Evolutionary conservation across 2,329 filamentous ascomycete species (phyloP).

Genomic region (Cadophora sp.): DNA sequence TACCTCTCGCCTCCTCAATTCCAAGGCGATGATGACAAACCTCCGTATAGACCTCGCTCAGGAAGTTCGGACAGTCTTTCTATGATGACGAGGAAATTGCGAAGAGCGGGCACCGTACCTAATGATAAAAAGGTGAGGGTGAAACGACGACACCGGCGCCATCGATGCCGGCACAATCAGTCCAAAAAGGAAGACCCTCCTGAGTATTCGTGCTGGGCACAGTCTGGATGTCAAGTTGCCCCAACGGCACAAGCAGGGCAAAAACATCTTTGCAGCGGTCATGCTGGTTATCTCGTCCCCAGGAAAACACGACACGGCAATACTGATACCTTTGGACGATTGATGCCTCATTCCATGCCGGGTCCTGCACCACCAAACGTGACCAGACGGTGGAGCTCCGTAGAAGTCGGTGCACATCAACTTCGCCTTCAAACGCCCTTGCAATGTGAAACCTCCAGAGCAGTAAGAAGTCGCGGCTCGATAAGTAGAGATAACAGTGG

Average conservation of each 20-base stretch:
- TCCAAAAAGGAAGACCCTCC: constrained; percentile 14
- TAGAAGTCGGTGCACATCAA: constrained; percentile 33
- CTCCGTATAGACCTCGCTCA: constrained; percentile 32
- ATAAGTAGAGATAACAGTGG: neutral
- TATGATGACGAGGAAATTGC: constrained; percentile 26
- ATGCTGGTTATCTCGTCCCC: constrained; percentile 15
- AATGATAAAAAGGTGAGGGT: constrained; percentile 8
- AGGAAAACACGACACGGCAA: constrained; percentile 8
- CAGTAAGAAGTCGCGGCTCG: neutral
- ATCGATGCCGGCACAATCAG: constrained; percentile 19
- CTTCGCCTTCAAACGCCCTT: constrained; percentile 6
- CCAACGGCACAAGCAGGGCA: constrained; percentile 28
- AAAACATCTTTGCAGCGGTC: constrained; percentile 18
- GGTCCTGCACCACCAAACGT: constrained; percentile 19
- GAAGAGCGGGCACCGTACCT: constrained; percentile 28
- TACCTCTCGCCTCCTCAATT: constrained; percentile 24
- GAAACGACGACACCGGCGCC: neutral
- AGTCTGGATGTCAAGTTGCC: constrained; percentile 25
- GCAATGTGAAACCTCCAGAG: neutral
- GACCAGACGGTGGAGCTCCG: constrained; percentile 39
- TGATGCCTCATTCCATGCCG: constrained; percentile 15
- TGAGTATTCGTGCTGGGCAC: constrained; percentile 16
- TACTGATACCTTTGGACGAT: constrained; percentile 14
- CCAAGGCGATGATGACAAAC: constrained; percentile 21
- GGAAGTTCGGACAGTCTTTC: constrained; percentile 32